A percentile compares a stretch with the other conserved stretches of the same genome.
These are phyloP conservation scores for Linum usitatissimum DNA, from an alignment of 345 rosid genomes.

Conservation along the genomic window DNA sequence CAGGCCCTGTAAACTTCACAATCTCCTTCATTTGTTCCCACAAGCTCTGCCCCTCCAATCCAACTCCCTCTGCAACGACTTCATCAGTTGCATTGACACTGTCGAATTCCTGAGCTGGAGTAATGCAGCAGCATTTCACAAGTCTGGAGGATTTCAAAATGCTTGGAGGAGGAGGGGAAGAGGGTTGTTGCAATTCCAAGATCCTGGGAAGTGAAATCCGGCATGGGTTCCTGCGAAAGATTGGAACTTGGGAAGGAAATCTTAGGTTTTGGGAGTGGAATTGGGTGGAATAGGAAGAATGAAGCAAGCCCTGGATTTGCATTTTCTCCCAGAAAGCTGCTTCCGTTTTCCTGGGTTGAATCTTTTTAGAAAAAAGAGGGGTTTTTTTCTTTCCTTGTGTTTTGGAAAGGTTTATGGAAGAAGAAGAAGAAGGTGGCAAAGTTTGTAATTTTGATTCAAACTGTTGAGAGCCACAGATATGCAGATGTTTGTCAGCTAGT, in stretches of 20 bases:
- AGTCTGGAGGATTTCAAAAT: background rate
- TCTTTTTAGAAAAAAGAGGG: too few relatives aligned
- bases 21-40: constrained; percentile 8
- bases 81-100: background rate
- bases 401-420: too few relatives aligned
- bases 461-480: too few relatives aligned
- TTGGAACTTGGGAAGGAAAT: background rate
- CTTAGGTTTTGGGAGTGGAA: background rate
- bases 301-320: constrained; percentile 1
- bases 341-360: too few relatives aligned
- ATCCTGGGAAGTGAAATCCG: background rate
- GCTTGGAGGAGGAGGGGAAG: background rate
- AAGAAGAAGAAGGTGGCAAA: too few relatives aligned
- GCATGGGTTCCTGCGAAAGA: background rate
- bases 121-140: background rate
- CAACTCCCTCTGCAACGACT: background rate
- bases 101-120: background rate
- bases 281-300: background rate
- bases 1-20: constrained; percentile 1
- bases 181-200: background rate
- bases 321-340: background rate
- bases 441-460: too few relatives aligned
- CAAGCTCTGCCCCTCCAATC: background rate
- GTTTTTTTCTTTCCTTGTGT: too few relatives aligned
- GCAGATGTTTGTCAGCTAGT: too few relatives aligned